Evolutionary conservation across 441 rosid genomes (phyloP), one percentile per base, ranked within the genome.

Genomic region (Gossypium schwendimanii): DNA sequence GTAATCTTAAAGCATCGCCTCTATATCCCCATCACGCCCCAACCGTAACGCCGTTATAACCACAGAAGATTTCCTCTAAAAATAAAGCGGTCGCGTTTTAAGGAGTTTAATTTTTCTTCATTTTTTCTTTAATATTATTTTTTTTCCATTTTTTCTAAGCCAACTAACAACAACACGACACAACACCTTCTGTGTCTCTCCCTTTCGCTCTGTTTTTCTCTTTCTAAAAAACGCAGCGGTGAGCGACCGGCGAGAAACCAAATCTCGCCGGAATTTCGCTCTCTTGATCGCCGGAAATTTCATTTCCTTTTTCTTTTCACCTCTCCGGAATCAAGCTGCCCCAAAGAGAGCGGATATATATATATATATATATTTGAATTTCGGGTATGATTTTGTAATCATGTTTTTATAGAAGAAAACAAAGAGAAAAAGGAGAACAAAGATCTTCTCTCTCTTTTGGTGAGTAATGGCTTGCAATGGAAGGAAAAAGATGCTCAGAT

Each of bases 241-340:
- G 77, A 75, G 82, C 75, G 68, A 74, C 87, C 87, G 90, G 89
- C 82, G 85, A 86, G 81, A 84, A 79, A 84, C 72, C 73, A 75
- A 74, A 73, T 83, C 87, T 77, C 79, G 78, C 87, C 91, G 94
- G 91, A 73, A 77, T 69, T 53, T 73, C 47, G 73, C 72, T 31
- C 66, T 62, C 0, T 61, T 75, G 55, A 17, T 70, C 61, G 80
- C 58, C 62, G 82, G 78, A 69, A 31, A 55, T 77, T 33, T 3
- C 64, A 15, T 41, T 31, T 6, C 10, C n/a, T 49, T 2, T 24
- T 5, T 47, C 47, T 14, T 47, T 1, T 7, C 24, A 26, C 9
- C 70, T 8, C 63, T 7, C 59, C 60, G 47, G 72, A n/a, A 31
- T 68, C 72, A 68, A 68, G 28, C 60, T 68, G 6, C 44, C 45